A percentile compares a stretch with the other conserved stretches of the same genome.
phyloP scores from a whole-genome alignment of 805 yeast species.

The Tetrapisispora fleetii region DNA sequence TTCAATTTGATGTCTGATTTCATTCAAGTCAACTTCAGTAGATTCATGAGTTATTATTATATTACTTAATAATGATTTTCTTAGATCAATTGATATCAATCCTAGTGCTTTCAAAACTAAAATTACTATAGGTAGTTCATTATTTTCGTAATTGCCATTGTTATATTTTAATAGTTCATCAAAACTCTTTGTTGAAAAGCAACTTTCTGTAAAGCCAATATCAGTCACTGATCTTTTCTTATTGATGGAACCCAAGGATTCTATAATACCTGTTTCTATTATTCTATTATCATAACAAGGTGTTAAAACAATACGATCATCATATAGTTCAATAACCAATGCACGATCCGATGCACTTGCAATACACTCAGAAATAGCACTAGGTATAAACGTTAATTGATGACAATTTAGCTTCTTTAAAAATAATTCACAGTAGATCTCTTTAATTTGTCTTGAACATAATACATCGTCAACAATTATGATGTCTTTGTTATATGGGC shows the following conservation, averaged over 20 bases:
- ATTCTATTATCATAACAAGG: conserved; percentile 32
- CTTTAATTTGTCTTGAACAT: conserved; percentile 24
- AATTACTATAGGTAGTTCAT: not conserved
- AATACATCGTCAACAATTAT: conserved; percentile 18
- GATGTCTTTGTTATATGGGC: not conserved
- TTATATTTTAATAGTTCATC: not conserved
- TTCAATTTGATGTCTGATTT: not conserved
- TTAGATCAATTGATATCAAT: not conserved
- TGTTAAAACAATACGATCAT: conserved; percentile 26
- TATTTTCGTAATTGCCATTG: not conserved
- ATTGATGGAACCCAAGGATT: not conserved
- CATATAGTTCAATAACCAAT: conserved; percentile 34
- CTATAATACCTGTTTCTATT: conserved; percentile 15
- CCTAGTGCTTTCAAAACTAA: not conserved
- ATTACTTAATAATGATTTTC: not conserved
- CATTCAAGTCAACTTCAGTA: not conserved
- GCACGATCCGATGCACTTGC: conserved; percentile 30
- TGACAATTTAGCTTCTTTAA: conserved; percentile 24
- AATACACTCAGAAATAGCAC: conserved; percentile 28
- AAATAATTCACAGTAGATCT: conserved; percentile 19
- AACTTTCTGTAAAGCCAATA: not conserved
- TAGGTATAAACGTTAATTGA: conserved; percentile 28
- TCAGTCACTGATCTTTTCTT: not conserved
- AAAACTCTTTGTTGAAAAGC: not conserved
- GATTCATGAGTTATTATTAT: not conserved